Evolutionary conservation across 2,329 filamentous ascomycete species (phyloP).

Genomic region (Neonectria sp.): DNA sequence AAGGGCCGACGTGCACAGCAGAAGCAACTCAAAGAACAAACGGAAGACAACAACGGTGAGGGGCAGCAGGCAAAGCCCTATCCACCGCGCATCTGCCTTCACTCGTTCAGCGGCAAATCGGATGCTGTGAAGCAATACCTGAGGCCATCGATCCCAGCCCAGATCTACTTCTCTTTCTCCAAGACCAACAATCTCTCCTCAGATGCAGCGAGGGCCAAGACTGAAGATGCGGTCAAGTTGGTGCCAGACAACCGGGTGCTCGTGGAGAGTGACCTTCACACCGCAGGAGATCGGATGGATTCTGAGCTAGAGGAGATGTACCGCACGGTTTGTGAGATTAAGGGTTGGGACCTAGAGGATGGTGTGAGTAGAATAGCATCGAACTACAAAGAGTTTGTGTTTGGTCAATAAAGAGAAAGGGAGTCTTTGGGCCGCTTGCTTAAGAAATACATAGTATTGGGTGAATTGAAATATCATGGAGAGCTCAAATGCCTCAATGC

Average conservation of each 20-base stretch:
- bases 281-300: constrained; percentile 86
- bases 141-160: constrained; percentile 77
- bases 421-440: no score
- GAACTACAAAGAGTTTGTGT: constrained; percentile 84
- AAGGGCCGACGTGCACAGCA: constrained; percentile 64
- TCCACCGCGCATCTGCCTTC: constrained; percentile 88
- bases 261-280: constrained; percentile 89
- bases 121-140: constrained; percentile 84
- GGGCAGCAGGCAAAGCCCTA: constrained; percentile 60
- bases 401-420: constrained; percentile 61
- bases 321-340: constrained; percentile 79
- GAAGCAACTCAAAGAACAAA: constrained; percentile 33
- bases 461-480: no score
- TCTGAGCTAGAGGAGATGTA: constrained; percentile 78
- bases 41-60: constrained; percentile 49
- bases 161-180: constrained; percentile 90
- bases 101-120: constrained; percentile 86
- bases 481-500: no score
- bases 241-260: constrained; percentile 84
- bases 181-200: constrained; percentile 80
- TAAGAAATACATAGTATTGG: no score
- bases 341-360: constrained; percentile 79
- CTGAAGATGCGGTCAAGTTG: constrained; percentile 75
- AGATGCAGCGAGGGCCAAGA: constrained; percentile 60
- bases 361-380: constrained; percentile 75